Percentiles rank a stretch among this genome's conserved stretches.
Conservation (phyloP, 257 asterid species). For the Fraxinus americana region DNA sequence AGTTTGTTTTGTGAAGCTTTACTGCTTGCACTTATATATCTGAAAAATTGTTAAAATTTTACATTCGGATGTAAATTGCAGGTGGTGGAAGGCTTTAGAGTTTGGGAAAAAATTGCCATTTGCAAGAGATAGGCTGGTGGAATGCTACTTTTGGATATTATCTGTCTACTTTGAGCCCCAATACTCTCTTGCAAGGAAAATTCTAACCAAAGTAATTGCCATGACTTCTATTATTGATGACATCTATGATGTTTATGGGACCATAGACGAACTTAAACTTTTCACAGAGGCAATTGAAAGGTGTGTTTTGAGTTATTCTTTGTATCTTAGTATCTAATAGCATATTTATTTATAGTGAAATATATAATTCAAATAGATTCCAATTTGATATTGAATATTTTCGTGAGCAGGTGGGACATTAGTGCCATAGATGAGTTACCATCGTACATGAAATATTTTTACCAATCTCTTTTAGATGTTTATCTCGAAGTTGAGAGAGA, state of each 20-base stretch:
- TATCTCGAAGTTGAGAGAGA: no score
- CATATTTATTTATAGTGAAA: no score
- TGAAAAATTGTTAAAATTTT: no score
- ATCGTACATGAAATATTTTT: constrained; percentile 11
- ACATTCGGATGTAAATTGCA: neutral
- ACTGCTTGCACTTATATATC: no score
- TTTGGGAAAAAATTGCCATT: no score
- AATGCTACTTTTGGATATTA: constrained; percentile 25
- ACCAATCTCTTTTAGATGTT: no score
- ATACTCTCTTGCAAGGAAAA: constrained; percentile 4
- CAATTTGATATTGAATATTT: neutral
- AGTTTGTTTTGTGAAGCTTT: neutral
- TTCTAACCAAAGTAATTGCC: neutral
- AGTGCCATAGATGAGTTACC: constrained; percentile 23
- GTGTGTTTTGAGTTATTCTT: neutral
- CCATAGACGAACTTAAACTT: no score
- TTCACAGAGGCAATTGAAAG: constrained; percentile 3
- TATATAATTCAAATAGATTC: neutral
- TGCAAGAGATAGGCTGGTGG: neutral
- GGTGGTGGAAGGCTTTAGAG: no score
- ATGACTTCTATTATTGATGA: no score
- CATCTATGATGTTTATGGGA: no score
- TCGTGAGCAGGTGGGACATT: constrained; percentile 25
- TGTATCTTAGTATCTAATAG: no score
- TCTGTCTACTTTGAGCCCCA: constrained; percentile 22